Percentiles rank a stretch among this genome's conserved stretches.
These are phyloP conservation scores for Salvia miltiorrhiza DNA, from an alignment of 257 asterid genomes.

Conservation along the genomic window DNA sequence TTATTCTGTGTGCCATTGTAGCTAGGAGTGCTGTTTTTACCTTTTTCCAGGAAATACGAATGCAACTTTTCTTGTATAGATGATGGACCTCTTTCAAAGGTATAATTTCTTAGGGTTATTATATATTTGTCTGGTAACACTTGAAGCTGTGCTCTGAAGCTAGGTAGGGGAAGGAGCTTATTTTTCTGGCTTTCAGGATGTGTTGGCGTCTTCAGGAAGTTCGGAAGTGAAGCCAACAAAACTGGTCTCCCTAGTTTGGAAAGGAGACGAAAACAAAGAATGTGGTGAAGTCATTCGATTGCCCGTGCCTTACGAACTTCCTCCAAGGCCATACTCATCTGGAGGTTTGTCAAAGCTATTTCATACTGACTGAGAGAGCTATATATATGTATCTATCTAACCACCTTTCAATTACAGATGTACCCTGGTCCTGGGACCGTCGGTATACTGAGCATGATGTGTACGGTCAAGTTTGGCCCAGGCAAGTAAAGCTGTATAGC, in stretches of 20 bases:
- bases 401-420: slow-evolving; percentile 43
- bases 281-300: slow-evolving; percentile 47
- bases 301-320: slow-evolving; percentile 92
- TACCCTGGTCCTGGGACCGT: slow-evolving; percentile 99
- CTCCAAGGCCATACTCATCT: slow-evolving; percentile 67
- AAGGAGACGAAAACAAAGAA: slow-evolving; percentile 38
- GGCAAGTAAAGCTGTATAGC: slow-evolving; percentile 52
- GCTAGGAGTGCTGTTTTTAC: slow-evolving; percentile 92
- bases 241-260: slow-evolving; percentile 70
- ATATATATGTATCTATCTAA: not conserved
- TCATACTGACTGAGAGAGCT: not conserved
- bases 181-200: slow-evolving; percentile 29
- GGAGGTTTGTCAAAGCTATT: slow-evolving; percentile 45
- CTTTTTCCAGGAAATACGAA: slow-evolving; percentile 42
- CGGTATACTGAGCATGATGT: slow-evolving; percentile 71
- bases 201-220: slow-evolving; percentile 16
- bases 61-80: slow-evolving; percentile 74
- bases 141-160: not conserved
- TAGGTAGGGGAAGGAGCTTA: slow-evolving; percentile 1
- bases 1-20: slow-evolving; percentile 23
- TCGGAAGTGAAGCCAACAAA: slow-evolving; percentile 44
- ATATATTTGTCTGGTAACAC: not conserved
- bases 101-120: not conserved
- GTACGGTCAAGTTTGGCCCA: slow-evolving; percentile 85
- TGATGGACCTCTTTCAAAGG: slow-evolving; percentile 35